phyloP scores from a whole-genome alignment of 2,329 filamentous ascomycete species.

The Aureobasidium pullulans region DNA sequence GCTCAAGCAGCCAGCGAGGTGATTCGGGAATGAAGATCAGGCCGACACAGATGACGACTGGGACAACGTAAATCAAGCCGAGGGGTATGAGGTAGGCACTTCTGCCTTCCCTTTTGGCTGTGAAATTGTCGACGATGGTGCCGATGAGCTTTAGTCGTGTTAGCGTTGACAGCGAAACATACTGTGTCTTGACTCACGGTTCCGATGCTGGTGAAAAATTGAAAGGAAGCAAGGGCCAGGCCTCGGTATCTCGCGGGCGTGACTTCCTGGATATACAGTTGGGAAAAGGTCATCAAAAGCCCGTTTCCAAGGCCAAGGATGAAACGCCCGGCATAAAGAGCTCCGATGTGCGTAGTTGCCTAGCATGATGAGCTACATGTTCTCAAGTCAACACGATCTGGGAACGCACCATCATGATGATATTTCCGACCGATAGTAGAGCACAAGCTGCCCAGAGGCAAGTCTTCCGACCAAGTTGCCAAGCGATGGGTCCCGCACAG shows the following conservation, averaged over 20 bases:
- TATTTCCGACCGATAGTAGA: slow-evolving; percentile 44
- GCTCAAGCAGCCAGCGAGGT: slow-evolving; percentile 36
- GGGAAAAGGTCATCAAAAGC: slow-evolving; percentile 50
- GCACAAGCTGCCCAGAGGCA: slow-evolving; percentile 43
- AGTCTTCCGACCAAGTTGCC: slow-evolving; percentile 36
- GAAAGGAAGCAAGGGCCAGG: slow-evolving; percentile 41
- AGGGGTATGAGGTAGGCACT: slow-evolving; percentile 41
- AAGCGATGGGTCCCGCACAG: slow-evolving; percentile 33
- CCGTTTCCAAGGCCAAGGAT: slow-evolving; percentile 51
- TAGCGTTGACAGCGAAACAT: background rate
- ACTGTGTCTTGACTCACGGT: slow-evolving; percentile 16
- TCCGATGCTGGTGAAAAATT: slow-evolving; percentile 43
- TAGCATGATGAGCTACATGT: background rate
- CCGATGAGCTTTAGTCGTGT: slow-evolving; percentile 27
- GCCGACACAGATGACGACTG: slow-evolving; percentile 38
- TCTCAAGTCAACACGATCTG: background rate
- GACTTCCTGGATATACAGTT: slow-evolving; percentile 45
- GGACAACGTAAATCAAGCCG: slow-evolving; percentile 48
- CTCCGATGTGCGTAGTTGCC: slow-evolving; percentile 37
- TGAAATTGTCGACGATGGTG: slow-evolving; percentile 47
- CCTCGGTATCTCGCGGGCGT: slow-evolving; percentile 45
- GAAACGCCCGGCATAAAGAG: slow-evolving; percentile 48
- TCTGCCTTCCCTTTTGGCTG: slow-evolving; percentile 23
- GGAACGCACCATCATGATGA: slow-evolving; percentile 51
- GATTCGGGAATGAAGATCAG: slow-evolving; percentile 33